Evolutionary conservation across 139 green algal species (phyloP), one percentile per base, ranked within the genome.

Genomic region (Closterium sp.): DNA sequence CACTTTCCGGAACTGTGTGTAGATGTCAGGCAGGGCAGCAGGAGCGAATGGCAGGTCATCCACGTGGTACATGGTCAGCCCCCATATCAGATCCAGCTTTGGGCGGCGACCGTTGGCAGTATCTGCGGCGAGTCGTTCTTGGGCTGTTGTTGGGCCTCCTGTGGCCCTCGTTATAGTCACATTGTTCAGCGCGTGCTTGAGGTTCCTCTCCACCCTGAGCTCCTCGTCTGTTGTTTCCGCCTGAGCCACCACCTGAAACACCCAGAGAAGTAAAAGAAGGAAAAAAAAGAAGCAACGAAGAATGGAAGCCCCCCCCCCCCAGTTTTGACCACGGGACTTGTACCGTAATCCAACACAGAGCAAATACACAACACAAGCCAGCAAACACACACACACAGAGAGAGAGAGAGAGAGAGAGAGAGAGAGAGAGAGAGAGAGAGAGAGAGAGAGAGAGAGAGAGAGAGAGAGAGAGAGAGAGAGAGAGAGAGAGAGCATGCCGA

Each of bases 51-150:
- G 97, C n/a, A 99, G 90, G 94, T 99, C 98, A 38, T 98, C 97
- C 32, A 95, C 70, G 94, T 99, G 97, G 93, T 97, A 99, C 93
- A 99, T 89, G 0, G 97, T 98, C 70, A 96, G 96, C 97, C 98
- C 99, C 32, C 92, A 95, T 21, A 95, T 30, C 29, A 92, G 45
- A 27, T 94, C 87, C 29, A 92, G 86, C 86, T 84, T 91, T 5
- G 32, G 31, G n/a, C 62, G 62, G 62, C 62, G 62, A 27, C 62
- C 62, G 62, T 79, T 27, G 28, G 85, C 30, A 32, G 29, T n/a
- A 27, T 24, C 85, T 88, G 24, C 21, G 0, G 13, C 85, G 62
- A 13, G 62, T 13, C 17, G 62, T 27, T 24, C 62, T 24, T 32
- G 85, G 32, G 19, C 86, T 38, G 31, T 62, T 38, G 31, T 89